Evolutionary conservation across 2,329 filamentous ascomycete genomes (phyloP).

Genomic region (Phaeophleospora eucalypticola): DNA sequence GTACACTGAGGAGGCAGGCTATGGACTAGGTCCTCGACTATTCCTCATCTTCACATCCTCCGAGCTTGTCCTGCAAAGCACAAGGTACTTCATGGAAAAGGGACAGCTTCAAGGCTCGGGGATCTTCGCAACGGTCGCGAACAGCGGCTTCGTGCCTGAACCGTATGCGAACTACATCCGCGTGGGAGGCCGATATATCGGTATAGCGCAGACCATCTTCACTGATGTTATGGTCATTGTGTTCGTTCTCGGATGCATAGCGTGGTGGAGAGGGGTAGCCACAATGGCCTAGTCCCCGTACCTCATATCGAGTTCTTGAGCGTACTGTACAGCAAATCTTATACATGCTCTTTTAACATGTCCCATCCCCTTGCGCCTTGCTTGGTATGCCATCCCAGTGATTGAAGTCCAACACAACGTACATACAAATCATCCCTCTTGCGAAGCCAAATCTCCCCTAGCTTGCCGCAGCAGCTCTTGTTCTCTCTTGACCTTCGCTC

Average conservation of each 20-base stretch:
- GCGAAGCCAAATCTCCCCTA: constrained; percentile 40
- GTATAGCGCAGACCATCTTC: constrained; percentile 68
- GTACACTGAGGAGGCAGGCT: constrained; percentile 39
- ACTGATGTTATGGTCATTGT: constrained; percentile 71
- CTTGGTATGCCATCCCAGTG: constrained; percentile 4
- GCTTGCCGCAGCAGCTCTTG: constrained; percentile 56
- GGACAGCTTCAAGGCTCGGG: constrained; percentile 55
- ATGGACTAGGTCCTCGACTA: constrained; percentile 51
- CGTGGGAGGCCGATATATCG: constrained; percentile 60
- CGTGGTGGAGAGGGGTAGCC: constrained; percentile 42
- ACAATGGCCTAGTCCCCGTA: constrained; percentile 14
- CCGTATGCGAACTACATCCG: constrained; percentile 60
- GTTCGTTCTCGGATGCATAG: constrained; percentile 64
- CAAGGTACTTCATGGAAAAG: constrained; percentile 66
- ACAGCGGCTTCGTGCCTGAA: constrained; percentile 58
- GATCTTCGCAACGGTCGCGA: constrained; percentile 59
- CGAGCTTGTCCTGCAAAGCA: constrained; percentile 68
- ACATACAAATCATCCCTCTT: constrained; percentile 13
- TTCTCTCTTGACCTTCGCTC: constrained; percentile 59
- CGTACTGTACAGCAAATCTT: constrained; percentile 4
- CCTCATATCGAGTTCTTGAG: neutral
- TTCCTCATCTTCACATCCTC: constrained; percentile 79
- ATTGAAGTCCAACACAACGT: too few relatives aligned
- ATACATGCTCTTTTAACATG: neutral
- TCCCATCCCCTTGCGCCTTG: constrained; percentile 2